Base-by-base conservation (phyloP, 1,139 yeast species). In the Magnusiomyces paraingens region DNA sequence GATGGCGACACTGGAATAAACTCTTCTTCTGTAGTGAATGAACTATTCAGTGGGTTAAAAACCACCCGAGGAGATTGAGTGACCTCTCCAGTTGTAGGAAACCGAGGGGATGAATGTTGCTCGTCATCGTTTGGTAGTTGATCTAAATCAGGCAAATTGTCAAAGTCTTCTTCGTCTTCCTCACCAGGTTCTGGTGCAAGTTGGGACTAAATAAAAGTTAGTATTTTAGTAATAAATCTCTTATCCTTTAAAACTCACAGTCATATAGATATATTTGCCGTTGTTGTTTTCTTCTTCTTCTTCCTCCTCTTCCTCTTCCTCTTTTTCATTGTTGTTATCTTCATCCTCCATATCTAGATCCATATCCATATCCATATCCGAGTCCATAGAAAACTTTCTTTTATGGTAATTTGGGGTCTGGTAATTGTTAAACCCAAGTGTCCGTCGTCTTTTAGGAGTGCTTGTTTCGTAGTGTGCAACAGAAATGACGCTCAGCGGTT, bases 401-500 rank as follows among this genome's bases (percentile, higher is more conserved):
- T 3, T 15, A 10, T 14, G 21, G n/a, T 15, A 20, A 15, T 20
- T 18, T 12, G 29, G 14, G 17, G 21, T 12, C 14, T 42, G 46
- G 46, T 42, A 42, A 20, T 10, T 42, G 20, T 14, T 42, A 12
- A 42, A 22, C 10, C 35, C 21, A 21, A 20, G 22, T 20, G 29
- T 21, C 4, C 22, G 32, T 26, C 32, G 32, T 26, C 32, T 4
- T 26, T 26, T 26, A 5, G 32, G 32, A 8, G 32, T 26, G 32
- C 32, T 26, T 26, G 8, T 8, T 26, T 26, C 32, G 22, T 42
- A 38, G 14, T 17, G 39, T 12, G 48, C n/a, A 4, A 45, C 40
- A 3, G 48, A 29, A 29, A 45, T 15, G 39, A 29, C 39, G 4
- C 48, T 45, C 40, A 45, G 32, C 15, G 48, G 48, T 15, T 22